Conservation (phyloP, 73 alveolate species). For the Tetrahymena thermophila region DNA sequence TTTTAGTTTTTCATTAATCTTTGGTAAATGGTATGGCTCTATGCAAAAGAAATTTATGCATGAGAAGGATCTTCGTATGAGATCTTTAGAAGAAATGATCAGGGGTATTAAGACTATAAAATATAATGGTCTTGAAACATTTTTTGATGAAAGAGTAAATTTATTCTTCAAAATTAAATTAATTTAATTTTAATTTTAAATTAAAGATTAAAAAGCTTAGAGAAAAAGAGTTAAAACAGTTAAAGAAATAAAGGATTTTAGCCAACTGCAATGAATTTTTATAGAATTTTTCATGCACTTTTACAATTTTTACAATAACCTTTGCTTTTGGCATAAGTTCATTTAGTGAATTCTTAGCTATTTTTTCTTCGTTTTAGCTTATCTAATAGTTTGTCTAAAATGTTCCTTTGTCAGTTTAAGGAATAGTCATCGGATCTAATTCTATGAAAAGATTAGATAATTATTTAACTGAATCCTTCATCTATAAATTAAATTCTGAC, state of each 20-base stretch:
- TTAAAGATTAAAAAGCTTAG: neutral
- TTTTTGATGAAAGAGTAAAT: slow-evolving; percentile 11
- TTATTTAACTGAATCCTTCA: neutral
- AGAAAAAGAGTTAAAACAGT: slow-evolving; percentile 8
- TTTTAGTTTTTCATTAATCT: neutral
- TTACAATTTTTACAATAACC: neutral
- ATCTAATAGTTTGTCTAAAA: neutral
- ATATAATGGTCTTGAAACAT: slow-evolving; percentile 10
- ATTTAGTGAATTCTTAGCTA: neutral
- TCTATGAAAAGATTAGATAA: neutral
- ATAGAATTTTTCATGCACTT: neutral
- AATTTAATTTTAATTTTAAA: neutral
- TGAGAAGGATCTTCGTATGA: slow-evolving; percentile 22
- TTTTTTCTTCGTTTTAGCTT: neutral
- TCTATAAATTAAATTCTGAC: neutral
- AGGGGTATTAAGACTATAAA: neutral
- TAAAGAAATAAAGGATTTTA: neutral
- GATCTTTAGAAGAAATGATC: slow-evolving; percentile 15
- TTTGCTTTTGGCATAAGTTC: neutral
- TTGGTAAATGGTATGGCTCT: slow-evolving; percentile 16
- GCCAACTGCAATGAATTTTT: neutral
- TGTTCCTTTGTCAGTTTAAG: neutral
- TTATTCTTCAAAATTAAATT: neutral
- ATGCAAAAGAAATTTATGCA: slow-evolving; percentile 10
- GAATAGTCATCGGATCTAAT: neutral